Percentiles rank a stretch among this genome's conserved stretches.
Conservation (phyloP, 208 protist species). For the Acanthamoeba divionensis region DNA sequence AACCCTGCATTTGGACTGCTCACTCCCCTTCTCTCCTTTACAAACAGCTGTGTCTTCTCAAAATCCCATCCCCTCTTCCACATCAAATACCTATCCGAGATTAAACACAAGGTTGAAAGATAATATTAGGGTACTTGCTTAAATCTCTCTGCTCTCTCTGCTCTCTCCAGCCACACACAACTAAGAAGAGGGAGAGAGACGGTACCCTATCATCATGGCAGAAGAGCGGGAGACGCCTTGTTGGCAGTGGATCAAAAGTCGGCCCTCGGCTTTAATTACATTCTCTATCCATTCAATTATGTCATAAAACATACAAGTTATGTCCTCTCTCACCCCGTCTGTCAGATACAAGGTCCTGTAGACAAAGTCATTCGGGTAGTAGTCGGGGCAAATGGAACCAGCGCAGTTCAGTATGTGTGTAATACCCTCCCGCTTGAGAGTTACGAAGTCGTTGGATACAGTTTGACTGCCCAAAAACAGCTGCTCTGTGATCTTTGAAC, state of each 20-base stretch:
- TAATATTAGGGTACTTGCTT: too few species aligned
- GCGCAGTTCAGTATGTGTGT: slow-evolving; percentile 91
- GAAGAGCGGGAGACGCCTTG: slow-evolving; percentile 90
- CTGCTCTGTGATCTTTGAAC: slow-evolving; percentile 50
- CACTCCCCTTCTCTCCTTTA: slow-evolving; percentile 79
- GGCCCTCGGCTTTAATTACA: slow-evolving; percentile 72
- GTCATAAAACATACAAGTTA: slow-evolving; percentile 87
- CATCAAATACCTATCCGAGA: too few species aligned
- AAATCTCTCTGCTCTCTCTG: too few species aligned
- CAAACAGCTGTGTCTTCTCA: slow-evolving; percentile 83
- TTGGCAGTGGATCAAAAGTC: slow-evolving; percentile 91
- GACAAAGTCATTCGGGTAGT: slow-evolving; percentile 80
- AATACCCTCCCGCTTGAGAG: slow-evolving; percentile 78
- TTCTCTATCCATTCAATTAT: slow-evolving; percentile 88
- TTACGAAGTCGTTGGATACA: slow-evolving; percentile 38
- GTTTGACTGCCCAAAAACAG: slow-evolving; percentile 47
- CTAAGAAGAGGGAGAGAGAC: too few species aligned
- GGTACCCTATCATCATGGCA: slow-evolving; percentile 85
- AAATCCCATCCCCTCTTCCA: slow-evolving; percentile 84
- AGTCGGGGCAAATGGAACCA: slow-evolving; percentile 80
- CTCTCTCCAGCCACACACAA: too few species aligned
- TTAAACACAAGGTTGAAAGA: too few species aligned
- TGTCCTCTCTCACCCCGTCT: slow-evolving; percentile 88
- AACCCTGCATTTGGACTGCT: slow-evolving; percentile 90
- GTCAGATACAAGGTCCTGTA: slow-evolving; percentile 86